These are phyloP conservation scores for Hypomontagnella submonticulosa DNA, from an alignment of 495 filamentous ascomycete species.

Conservation along the genomic window DNA sequence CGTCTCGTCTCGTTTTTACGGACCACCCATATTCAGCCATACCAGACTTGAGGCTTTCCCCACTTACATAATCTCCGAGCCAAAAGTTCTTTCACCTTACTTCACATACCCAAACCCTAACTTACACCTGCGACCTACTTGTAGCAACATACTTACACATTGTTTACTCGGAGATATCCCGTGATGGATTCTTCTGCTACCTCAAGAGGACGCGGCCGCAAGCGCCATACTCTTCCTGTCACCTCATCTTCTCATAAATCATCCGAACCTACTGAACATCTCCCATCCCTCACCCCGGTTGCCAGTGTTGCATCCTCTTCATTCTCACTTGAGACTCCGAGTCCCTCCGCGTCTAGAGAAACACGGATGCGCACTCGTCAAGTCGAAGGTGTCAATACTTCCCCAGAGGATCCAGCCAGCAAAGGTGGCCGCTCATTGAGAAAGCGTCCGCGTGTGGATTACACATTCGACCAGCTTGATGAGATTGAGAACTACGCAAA, in stretches of 20 bases:
- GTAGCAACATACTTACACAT: neutral
- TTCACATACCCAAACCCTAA: constrained; percentile 23
- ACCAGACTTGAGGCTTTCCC: constrained; percentile 29
- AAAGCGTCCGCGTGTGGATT: constrained; percentile 59
- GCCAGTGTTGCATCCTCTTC: constrained; percentile 42
- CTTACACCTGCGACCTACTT: constrained; percentile 13
- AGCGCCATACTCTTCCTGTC: constrained; percentile 28
- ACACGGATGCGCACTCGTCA: constrained; percentile 51
- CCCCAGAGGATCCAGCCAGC: constrained; percentile 51
- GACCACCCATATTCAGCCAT: constrained; percentile 4
- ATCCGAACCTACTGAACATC: constrained; percentile 30
- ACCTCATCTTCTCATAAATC: constrained; percentile 27
- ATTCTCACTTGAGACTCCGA: constrained; percentile 47
- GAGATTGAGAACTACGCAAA: constrained; percentile 46
- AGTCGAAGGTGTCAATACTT: constrained; percentile 33
- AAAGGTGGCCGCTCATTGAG: constrained; percentile 61
- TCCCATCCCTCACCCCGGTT: constrained; percentile 36
- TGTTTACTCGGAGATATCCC: neutral
- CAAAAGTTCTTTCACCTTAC: constrained; percentile 41
- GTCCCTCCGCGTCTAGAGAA: constrained; percentile 50
- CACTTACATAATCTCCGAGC: constrained; percentile 50
- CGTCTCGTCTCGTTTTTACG: neutral
- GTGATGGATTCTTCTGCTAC: constrained; percentile 42
- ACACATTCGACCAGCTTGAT: constrained; percentile 57
- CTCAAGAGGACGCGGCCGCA: constrained; percentile 40